phyloP scores from a whole-genome alignment of 2,329 filamentous ascomycete genomes.

The Diaporthe nobilis region DNA sequence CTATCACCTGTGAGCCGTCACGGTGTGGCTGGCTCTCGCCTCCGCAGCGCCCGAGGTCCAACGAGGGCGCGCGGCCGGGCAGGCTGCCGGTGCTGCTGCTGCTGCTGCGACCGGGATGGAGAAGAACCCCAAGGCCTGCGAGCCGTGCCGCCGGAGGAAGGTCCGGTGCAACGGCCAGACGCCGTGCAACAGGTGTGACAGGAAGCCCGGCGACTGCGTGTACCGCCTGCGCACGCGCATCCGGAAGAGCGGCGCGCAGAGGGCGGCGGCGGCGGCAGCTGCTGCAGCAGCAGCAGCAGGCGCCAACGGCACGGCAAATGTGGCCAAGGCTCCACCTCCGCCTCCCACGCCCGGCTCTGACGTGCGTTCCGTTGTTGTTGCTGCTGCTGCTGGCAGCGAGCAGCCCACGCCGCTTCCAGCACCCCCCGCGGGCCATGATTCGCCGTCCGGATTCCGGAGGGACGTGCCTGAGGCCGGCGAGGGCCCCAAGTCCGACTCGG shows the following conservation, averaged over 20 bases:
- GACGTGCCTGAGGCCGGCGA: constrained; percentile 5
- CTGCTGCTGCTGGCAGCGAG: constrained; percentile 2
- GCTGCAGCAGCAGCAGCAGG: neutral
- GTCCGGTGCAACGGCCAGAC: constrained; percentile 41
- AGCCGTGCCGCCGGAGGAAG: constrained; percentile 42
- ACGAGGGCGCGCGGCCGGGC: neutral
- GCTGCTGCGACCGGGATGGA: constrained; percentile 29
- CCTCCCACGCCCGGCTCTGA: neutral
- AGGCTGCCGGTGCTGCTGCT: neutral
- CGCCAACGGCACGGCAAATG: neutral
- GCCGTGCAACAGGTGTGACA: constrained; percentile 42
- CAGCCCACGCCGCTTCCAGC: constrained; percentile 3
- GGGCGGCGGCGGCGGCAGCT: constrained; percentile 26
- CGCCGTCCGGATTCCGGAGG: constrained; percentile 7
- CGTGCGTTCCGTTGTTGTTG: neutral
- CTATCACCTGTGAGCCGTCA: neutral
- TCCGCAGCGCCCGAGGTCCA: neutral
- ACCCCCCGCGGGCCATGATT: neutral
- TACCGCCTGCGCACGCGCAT: constrained; percentile 42
- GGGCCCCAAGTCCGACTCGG: constrained; percentile 26
- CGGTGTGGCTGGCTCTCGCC: constrained; percentile 18
- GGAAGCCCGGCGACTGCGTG: constrained; percentile 39
- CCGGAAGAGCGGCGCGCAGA: constrained; percentile 36
- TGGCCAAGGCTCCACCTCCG: neutral
- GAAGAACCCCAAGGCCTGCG: constrained; percentile 43